Percentiles rank a stretch among this genome's conserved stretches.
Conservation (phyloP, 768 basidiomycete species). For the Megacollybia marginata region DNA sequence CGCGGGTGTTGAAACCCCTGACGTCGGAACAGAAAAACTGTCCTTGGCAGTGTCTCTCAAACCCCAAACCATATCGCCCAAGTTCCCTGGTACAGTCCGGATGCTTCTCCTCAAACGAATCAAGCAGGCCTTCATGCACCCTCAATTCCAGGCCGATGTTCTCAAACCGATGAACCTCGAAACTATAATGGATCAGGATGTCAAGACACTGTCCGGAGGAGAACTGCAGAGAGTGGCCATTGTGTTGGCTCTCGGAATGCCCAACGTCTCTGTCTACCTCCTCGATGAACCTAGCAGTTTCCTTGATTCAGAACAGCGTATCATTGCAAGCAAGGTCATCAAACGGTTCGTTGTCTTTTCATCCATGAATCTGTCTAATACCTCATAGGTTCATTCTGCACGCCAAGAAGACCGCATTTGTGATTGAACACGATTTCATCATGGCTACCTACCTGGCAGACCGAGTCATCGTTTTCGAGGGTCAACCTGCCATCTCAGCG, state of each 20-base stretch:
- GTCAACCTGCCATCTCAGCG: constrained; percentile 78
- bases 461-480: constrained; percentile 90
- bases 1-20: constrained; percentile 81
- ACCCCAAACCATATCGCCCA: constrained; percentile 97
- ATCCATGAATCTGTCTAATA: not conserved
- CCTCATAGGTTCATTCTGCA: constrained; percentile 78
- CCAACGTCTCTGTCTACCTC: constrained; percentile 82
- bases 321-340: constrained; percentile 95
- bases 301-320: constrained; percentile 99
- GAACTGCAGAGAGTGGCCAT: constrained; percentile 98
- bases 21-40: constrained; percentile 76
- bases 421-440: constrained; percentile 99
- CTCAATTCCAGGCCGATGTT: constrained; percentile 99
- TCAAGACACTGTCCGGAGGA: constrained; percentile 97
- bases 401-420: constrained; percentile 95
- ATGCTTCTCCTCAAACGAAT: constrained; percentile 93
- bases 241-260: constrained; percentile 84
- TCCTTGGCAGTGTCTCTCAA: constrained; percentile 87
- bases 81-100: constrained; percentile 95
- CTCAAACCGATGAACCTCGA: constrained; percentile 97
- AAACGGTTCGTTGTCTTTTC: constrained; percentile 54
- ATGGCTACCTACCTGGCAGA: constrained; percentile 99
- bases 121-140: constrained; percentile 94
- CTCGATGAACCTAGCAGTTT: constrained; percentile 95
- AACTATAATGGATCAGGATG: constrained; percentile 93